These are phyloP conservation scores for Rosa rugosa DNA, from an alignment of 306 rosid species.

Conservation along the genomic window DNA sequence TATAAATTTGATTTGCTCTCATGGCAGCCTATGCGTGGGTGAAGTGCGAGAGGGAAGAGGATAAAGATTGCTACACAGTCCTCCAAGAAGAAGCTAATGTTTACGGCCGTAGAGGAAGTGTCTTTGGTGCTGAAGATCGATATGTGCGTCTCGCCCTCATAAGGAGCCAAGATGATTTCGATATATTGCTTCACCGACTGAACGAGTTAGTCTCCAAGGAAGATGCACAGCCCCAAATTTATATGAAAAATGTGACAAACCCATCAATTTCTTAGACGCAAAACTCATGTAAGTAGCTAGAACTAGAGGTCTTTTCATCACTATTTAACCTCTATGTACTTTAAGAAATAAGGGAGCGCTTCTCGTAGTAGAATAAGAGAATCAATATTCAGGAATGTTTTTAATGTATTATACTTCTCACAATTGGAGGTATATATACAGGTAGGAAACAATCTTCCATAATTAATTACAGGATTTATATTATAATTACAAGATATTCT, in stretches of 20 bases:
- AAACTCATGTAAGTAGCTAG: neutral
- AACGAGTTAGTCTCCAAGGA: conserved; percentile 25
- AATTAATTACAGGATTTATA: too few relatives aligned
- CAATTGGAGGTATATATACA: too few relatives aligned
- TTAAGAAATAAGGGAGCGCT: neutral
- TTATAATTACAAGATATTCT: too few relatives aligned
- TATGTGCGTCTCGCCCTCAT: conserved; percentile 45
- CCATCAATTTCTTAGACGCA: neutral
- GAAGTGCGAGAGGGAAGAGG: conserved; percentile 47
- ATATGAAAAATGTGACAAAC: neutral
- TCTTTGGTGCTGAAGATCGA: conserved; percentile 25
- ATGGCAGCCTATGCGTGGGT: conserved; percentile 53
- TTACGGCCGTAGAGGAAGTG: conserved; percentile 28
- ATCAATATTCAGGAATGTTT: too few relatives aligned
- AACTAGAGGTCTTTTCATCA: neutral
- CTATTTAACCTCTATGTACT: neutral
- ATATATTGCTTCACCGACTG: conserved; percentile 33
- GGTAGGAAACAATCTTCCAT: too few relatives aligned
- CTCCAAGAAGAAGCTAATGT: conserved; percentile 32
- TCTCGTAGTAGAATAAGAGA: too few relatives aligned
- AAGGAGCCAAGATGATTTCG: conserved; percentile 46
- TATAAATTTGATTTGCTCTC: neutral
- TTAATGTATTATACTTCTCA: too few relatives aligned
- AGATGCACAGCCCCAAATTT: neutral
- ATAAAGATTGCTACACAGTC: conserved; percentile 36